Evolutionary conservation across 805 yeast species (phyloP).

Genomic region (Ogataea nitratoaversa): DNA sequence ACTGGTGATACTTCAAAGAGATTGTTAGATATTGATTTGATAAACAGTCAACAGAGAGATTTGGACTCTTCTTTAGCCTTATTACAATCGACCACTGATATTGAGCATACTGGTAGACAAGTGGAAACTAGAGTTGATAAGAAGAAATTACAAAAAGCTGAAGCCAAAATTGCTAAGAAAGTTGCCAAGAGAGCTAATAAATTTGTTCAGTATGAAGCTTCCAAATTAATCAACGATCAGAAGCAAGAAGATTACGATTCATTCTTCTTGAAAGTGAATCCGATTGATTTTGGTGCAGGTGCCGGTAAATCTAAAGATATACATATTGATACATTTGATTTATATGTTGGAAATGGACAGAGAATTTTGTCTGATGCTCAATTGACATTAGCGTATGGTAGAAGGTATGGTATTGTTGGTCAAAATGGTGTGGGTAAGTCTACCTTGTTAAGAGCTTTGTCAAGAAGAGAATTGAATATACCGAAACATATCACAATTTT

Average conservation of each 20-base stretch:
- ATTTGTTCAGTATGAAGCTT: conserved; percentile 89
- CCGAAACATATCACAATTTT: conserved; percentile 94
- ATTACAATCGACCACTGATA: conserved; percentile 74
- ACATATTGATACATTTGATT: conserved; percentile 86
- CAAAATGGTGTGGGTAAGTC: conserved; percentile 99
- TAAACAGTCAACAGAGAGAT: conserved; percentile 67
- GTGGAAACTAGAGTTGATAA: conserved; percentile 93
- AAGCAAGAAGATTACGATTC: conserved; percentile 82
- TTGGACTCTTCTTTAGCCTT: conserved; percentile 71
- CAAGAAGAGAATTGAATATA: conserved; percentile 88
- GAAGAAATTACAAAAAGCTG: conserved; percentile 96
- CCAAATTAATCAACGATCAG: conserved; percentile 68
- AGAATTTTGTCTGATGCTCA: conserved; percentile 87
- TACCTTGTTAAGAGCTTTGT: conserved; percentile 82
- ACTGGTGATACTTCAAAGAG: conserved; percentile 89
- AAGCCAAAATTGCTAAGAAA: conserved; percentile 93
- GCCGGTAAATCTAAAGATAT: conserved; percentile 98
- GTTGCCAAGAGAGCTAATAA: conserved; percentile 83
- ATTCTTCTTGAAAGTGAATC: conserved; percentile 92
- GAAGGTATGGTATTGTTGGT: conserved; percentile 96
- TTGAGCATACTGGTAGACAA: conserved; percentile 87
- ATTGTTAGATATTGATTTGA: conserved; percentile 71
- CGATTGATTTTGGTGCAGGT: conserved; percentile 80
- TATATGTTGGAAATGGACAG: conserved; percentile 93
- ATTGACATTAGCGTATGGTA: conserved; percentile 83